A percentile compares a stretch with the other conserved stretches of the same genome.
Conservation (phyloP, 2,329 filamentous ascomycete species). For the Endoconidiophora polonica region DNA sequence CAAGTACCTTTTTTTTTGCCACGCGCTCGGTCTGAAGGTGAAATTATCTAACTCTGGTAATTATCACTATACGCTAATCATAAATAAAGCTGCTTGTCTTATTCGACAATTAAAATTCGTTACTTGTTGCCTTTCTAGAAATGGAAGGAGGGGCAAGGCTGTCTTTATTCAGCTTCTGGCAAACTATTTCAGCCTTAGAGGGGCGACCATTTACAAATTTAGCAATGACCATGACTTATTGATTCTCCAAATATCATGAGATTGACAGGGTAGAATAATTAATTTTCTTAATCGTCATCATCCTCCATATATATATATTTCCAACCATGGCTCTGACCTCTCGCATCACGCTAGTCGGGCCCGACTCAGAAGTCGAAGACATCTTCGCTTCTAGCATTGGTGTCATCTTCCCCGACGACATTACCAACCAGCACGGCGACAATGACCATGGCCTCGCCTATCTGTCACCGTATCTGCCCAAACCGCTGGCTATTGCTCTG, state of each 20-base stretch:
- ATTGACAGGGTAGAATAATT: too few relatives aligned
- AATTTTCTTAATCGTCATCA: too few relatives aligned
- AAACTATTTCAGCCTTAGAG: slow-evolving; percentile 1
- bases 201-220: not conserved
- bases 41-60: too few relatives aligned
- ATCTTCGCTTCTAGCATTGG: slow-evolving; percentile 41
- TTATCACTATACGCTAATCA: too few relatives aligned
- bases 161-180: not conserved
- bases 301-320: not conserved
- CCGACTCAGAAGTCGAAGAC: slow-evolving; percentile 35
- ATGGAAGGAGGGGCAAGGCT: slow-evolving; percentile 5
- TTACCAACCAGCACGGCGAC: slow-evolving; percentile 50
- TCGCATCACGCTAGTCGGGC: slow-evolving; percentile 20
- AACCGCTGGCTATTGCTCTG: slow-evolving; percentile 28
- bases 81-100: too few relatives aligned
- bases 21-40: too few relatives aligned
- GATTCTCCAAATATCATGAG: too few relatives aligned
- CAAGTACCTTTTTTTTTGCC: too few relatives aligned
- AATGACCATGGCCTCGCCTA: slow-evolving; percentile 41
- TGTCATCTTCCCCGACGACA: slow-evolving; percentile 52
- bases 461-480: slow-evolving; percentile 32
- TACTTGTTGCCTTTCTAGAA: too few relatives aligned
- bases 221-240: too few relatives aligned
- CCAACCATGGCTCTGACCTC: slow-evolving; percentile 28
- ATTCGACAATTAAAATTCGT: too few relatives aligned